These are phyloP conservation scores for Lichtheimia ramosa DNA, from an alignment of 371 early-diverging fungal species.

Conservation along the genomic window DNA sequence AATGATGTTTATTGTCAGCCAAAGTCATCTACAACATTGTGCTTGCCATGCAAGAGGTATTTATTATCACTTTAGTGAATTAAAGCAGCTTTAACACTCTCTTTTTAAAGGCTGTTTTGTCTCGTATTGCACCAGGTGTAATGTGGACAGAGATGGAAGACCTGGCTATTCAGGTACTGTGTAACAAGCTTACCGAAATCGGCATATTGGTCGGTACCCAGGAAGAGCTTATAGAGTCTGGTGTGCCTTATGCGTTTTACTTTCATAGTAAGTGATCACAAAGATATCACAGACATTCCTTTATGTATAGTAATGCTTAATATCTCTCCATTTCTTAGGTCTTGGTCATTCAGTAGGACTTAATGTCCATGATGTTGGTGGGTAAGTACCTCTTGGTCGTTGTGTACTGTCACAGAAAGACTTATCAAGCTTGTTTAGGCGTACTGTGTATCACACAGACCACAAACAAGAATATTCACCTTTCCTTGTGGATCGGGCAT, in stretches of 20 bases:
- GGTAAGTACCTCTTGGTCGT: slow-evolving; percentile 46
- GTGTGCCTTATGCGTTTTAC: slow-evolving; percentile 77
- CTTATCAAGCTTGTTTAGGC: not conserved
- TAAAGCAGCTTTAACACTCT: not conserved
- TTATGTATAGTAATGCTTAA: not conserved
- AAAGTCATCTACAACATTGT: slow-evolving; percentile 82
- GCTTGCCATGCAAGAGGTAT: slow-evolving; percentile 77
- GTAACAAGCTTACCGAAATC: slow-evolving; percentile 66
- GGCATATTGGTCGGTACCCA: slow-evolving; percentile 68
- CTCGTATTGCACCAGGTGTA: slow-evolving; percentile 71
- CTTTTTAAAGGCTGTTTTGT: slow-evolving; percentile 41
- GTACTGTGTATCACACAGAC: not conserved
- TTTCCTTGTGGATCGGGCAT: slow-evolving; percentile 23
- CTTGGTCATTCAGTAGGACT: slow-evolving; percentile 69
- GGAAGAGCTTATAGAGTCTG: slow-evolving; percentile 63
- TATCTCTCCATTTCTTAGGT: slow-evolving; percentile 11
- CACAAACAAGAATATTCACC: slow-evolving; percentile 3
- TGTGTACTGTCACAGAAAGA: no score
- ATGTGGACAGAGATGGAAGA: slow-evolving; percentile 89
- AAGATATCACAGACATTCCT: not conserved
- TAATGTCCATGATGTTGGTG: slow-evolving; percentile 88
- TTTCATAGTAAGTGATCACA: slow-evolving; percentile 70
- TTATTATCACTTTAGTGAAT: slow-evolving; percentile 22
- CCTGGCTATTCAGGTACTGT: slow-evolving; percentile 66
- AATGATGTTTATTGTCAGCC: slow-evolving; percentile 21